Percentiles rank a stretch among this genome's conserved stretches.
These are phyloP conservation scores for Artemisia tridentata DNA, from an alignment of 129 eudicot genomes.

Conservation along the genomic window DNA sequence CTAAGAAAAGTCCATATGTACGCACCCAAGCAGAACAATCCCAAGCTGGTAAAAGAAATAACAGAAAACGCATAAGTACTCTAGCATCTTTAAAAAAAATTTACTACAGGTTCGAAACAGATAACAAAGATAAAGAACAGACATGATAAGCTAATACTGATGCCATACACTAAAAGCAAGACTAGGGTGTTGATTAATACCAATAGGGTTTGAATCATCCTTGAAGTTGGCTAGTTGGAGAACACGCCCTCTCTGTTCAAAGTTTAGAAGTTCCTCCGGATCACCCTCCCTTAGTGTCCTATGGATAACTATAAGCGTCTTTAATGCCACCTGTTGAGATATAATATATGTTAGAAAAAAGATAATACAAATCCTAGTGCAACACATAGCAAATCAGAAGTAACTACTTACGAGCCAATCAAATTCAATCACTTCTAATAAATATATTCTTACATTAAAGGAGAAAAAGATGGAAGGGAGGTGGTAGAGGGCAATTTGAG, in stretches of 20 bases:
- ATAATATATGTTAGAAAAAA: no score
- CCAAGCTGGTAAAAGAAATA: slow-evolving; percentile 60
- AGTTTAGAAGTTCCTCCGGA: slow-evolving; percentile 88
- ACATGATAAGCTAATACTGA: no score
- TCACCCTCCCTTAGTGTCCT: slow-evolving; percentile 93
- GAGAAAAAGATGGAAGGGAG: no score
- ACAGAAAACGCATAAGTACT: neutral
- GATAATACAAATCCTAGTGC: neutral
- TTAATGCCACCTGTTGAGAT: slow-evolving; percentile 77
- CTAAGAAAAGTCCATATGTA: slow-evolving; percentile 79
- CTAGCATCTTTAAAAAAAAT: neutral
- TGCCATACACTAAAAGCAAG: neutral
- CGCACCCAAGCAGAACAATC: slow-evolving; percentile 99
- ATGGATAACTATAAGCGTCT: slow-evolving; percentile 85
- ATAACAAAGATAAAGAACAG: no score
- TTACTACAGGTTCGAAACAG: neutral
- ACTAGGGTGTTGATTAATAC: slow-evolving; percentile 26
- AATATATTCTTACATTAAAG: no score
- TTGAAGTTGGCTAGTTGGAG: slow-evolving; percentile 84
- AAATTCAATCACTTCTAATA: no score
- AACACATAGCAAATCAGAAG: no score
- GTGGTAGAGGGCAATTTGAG: no score
- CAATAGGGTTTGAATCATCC: slow-evolving; percentile 93
- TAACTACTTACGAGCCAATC: no score
- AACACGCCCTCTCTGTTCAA: slow-evolving; percentile 80